Evolutionary conservation across 176 grass and related monocot species (phyloP).

Genomic region (Cenchrus fungigraminus): DNA sequence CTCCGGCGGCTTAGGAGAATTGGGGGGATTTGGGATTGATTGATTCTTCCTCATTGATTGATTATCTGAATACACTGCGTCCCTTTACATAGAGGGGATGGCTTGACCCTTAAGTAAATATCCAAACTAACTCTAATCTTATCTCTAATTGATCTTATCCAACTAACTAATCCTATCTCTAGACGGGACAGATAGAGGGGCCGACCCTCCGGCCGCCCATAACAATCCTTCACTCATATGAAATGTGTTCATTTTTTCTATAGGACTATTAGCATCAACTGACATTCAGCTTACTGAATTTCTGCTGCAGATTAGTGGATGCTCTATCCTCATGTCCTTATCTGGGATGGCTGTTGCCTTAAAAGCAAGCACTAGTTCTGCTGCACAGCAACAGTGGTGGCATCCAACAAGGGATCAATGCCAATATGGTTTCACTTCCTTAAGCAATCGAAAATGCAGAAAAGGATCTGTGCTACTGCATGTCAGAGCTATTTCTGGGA

Average conservation of each 20-base stretch:
- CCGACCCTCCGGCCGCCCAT: too few species aligned
- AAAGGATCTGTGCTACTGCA: slow-evolving; percentile 8
- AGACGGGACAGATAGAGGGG: too few species aligned
- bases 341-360: slow-evolving; percentile 52
- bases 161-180: too few species aligned
- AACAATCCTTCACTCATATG: not conserved
- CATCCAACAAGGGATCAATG: slow-evolving; percentile 20
- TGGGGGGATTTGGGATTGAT: too few species aligned
- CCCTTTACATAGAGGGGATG: too few species aligned
- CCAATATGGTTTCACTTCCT: slow-evolving; percentile 47
- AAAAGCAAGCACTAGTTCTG: slow-evolving; percentile 41
- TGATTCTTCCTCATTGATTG: too few species aligned
- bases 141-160: too few species aligned
- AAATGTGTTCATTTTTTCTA: not conserved
- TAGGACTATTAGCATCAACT: not conserved
- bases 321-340: slow-evolving; percentile 9
- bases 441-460: slow-evolving; percentile 44
- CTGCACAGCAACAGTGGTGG: not conserved
- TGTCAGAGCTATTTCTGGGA: slow-evolving; percentile 42
- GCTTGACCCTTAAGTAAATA: too few species aligned
- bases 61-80: too few species aligned
- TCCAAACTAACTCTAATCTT: too few species aligned
- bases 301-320: slow-evolving; percentile 29
- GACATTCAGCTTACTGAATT: not conserved
- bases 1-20: too few species aligned